These are phyloP conservation scores for Eucalyptus dawsonii DNA, from an alignment of 345 rosid genomes.

Conservation along the genomic window DNA sequence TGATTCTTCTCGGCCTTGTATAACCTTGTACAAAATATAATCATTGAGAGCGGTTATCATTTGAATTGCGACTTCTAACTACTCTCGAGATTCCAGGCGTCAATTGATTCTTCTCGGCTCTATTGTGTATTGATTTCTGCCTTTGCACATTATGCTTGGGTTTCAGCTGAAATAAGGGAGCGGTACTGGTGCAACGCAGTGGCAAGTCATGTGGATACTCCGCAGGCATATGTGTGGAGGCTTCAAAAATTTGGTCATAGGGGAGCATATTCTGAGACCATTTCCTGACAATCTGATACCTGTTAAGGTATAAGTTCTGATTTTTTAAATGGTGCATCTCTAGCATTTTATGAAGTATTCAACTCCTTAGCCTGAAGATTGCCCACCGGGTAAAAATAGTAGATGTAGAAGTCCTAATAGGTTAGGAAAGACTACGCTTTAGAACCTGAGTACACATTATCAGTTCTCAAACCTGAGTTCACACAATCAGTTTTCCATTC, in stretches of 20 bases:
- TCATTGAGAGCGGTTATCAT: neutral
- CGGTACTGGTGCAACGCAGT: constrained; percentile 99
- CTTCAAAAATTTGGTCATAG: constrained; percentile 96
- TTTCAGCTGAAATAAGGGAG: constrained; percentile 90
- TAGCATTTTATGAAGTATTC: neutral
- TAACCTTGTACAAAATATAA: neutral
- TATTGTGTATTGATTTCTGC: neutral
- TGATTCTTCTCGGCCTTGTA: neutral
- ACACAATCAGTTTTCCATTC: neutral
- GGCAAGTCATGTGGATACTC: constrained; percentile 87
- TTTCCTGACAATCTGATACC: constrained; percentile 74
- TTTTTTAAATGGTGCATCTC: neutral
- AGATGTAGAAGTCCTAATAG: neutral
- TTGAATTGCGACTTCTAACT: neutral
- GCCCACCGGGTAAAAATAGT: neutral
- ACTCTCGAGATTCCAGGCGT: neutral
- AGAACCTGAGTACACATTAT: neutral
- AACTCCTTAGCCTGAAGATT: neutral
- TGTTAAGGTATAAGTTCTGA: constrained; percentile 43
- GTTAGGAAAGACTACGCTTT: neutral
- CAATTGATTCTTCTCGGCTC: too few species aligned
- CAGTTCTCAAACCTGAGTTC: neutral
- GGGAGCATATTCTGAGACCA: constrained; percentile 88
- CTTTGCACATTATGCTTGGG: neutral
- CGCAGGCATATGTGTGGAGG: constrained; percentile 91